Percentiles rank a stretch among this genome's conserved stretches.
Evolutionary conservation across 2,329 filamentous ascomycete species (phyloP).

Genomic region (Coleophoma crateriformis): DNA sequence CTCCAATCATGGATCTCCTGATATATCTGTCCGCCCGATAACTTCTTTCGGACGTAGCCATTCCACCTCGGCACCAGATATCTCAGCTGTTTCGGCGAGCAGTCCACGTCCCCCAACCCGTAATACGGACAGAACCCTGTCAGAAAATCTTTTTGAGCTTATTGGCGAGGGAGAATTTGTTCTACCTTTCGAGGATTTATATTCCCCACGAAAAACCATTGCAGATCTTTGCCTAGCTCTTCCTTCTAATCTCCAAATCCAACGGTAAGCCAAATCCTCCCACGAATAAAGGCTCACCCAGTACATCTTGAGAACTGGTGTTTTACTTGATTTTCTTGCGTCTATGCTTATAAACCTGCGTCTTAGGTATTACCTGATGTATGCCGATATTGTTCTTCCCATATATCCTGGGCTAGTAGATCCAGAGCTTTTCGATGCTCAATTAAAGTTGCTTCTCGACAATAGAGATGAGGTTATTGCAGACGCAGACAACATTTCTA

Average conservation of each 20-base stretch:
- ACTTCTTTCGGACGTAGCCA: not conserved
- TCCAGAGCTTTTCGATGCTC: not conserved
- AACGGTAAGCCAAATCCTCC: not conserved
- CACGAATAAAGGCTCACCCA: not conserved
- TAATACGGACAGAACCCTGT: not conserved
- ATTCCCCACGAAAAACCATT: not conserved
- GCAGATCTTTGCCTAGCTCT: slow-evolving; percentile 1
- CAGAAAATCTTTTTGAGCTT: not conserved
- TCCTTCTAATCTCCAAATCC: slow-evolving; percentile 1
- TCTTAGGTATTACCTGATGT: slow-evolving; percentile 1
- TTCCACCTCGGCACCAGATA: not conserved
- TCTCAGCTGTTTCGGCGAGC: not conserved
- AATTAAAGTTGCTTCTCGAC: not conserved
- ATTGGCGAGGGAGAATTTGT: not conserved
- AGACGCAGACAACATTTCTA: not conserved
- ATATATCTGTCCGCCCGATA: not conserved
- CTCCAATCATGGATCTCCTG: not conserved
- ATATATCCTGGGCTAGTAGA: slow-evolving; percentile 1
- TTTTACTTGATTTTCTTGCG: not conserved
- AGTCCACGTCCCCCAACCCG: not conserved
- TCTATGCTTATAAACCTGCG: not conserved
- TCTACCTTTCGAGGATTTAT: slow-evolving; percentile 1
- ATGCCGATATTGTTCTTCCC: slow-evolving; percentile 1
- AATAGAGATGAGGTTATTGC: slow-evolving; percentile 1
- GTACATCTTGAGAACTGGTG: not conserved